These are phyloP conservation scores for Candida xiaguanensis DNA, from an alignment of 805 yeast genomes.

Conservation along the genomic window DNA sequence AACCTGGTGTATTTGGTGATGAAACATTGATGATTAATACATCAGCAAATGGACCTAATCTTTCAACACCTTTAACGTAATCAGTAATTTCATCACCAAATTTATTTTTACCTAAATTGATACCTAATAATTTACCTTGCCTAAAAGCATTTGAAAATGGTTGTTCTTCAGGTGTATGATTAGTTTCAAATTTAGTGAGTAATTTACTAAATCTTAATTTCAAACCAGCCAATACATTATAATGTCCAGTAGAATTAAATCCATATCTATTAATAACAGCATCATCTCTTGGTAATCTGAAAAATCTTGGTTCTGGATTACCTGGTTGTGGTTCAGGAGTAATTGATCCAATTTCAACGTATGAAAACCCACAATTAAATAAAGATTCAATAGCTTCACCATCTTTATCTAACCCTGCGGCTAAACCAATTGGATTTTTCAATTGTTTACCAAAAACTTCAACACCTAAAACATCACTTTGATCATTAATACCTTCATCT, in stretches of 20 bases:
- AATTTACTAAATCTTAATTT: slow-evolving; percentile 55
- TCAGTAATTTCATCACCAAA: slow-evolving; percentile 87
- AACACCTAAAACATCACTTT: slow-evolving; percentile 44
- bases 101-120: slow-evolving; percentile 91
- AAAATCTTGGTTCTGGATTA: slow-evolving; percentile 89
- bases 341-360: slow-evolving; percentile 89
- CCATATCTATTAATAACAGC: slow-evolving; percentile 96
- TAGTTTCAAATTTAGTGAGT: slow-evolving; percentile 15
- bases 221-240: slow-evolving; percentile 64
- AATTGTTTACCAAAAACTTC: slow-evolving; percentile 64
- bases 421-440: slow-evolving; percentile 82
- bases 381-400: slow-evolving; percentile 87
- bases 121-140: slow-evolving; percentile 64
- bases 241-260: slow-evolving; percentile 88
- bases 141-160: slow-evolving; percentile 49
- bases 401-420: slow-evolving; percentile 94
- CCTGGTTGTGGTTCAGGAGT: slow-evolving; percentile 95
- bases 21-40: slow-evolving; percentile 88
- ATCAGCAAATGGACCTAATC: slow-evolving; percentile 82
- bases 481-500: slow-evolving; percentile 46
- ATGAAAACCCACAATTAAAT: slow-evolving; percentile 75
- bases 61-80: slow-evolving; percentile 77
- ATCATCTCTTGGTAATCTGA: slow-evolving; percentile 76
- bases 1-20: slow-evolving; percentile 94
- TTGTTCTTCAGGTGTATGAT: slow-evolving; percentile 13